Evolutionary conservation across 1,139 yeast genomes (phyloP).

Genomic region (Nematodospora anomalae): DNA sequence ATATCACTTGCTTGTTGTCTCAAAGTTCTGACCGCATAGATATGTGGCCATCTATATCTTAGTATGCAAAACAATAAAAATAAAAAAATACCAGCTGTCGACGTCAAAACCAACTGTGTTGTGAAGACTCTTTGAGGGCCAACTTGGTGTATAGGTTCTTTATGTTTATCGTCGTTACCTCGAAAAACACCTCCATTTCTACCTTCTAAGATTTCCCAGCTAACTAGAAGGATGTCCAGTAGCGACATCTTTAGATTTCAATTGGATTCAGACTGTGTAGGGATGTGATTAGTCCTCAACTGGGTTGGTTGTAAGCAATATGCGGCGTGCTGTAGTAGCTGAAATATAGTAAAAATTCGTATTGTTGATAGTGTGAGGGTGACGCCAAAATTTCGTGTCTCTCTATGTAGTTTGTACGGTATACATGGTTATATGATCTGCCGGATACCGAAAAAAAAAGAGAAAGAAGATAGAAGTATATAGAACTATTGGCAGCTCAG

Average conservation of each 20-base stretch:
- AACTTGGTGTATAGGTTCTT: slow-evolving; percentile 15
- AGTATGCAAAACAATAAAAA: slow-evolving; percentile 42
- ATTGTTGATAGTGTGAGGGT: too few species aligned
- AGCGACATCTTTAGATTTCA: slow-evolving; percentile 1
- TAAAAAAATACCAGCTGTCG: slow-evolving; percentile 35
- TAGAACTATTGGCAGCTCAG: too few species aligned
- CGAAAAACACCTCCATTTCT: slow-evolving; percentile 1
- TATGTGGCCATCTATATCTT: slow-evolving; percentile 51
- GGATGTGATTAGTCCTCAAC: too few species aligned
- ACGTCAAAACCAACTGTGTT: slow-evolving; percentile 42
- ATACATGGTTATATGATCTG: too few species aligned
- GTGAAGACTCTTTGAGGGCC: slow-evolving; percentile 49
- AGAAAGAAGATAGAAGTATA: too few species aligned
- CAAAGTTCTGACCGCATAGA: slow-evolving; percentile 50
- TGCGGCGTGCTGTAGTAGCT: too few species aligned
- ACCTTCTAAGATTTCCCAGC: slow-evolving; percentile 9
- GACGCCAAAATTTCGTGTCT: too few species aligned
- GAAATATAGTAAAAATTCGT: too few species aligned
- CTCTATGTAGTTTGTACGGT: too few species aligned
- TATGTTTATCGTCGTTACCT: slow-evolving; percentile 5
- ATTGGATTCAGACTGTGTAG: too few species aligned
- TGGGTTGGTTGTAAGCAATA: too few species aligned
- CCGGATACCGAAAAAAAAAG: too few species aligned
- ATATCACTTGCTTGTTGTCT: slow-evolving; percentile 25
- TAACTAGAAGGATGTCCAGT: slow-evolving; percentile 4